These are phyloP conservation scores for Suaeda aralocaspica DNA, from an alignment of 148 eudicot species.

Conservation along the genomic window DNA sequence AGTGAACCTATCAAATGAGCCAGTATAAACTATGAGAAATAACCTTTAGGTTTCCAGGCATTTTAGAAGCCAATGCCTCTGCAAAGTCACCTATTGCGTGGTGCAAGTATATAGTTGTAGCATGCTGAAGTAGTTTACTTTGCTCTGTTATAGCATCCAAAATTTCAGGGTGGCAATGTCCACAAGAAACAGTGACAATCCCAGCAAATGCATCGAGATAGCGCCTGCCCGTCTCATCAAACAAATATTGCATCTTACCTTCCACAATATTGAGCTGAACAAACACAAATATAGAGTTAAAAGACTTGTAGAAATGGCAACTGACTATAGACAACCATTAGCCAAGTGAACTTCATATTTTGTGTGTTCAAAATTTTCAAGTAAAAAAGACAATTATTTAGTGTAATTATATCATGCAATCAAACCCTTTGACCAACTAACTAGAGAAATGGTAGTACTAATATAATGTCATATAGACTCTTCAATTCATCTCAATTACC, in stretches of 20 bases:
- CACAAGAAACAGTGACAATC: conserved; percentile 95
- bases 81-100: conserved; percentile 98
- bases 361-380: neutral
- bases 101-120: conserved; percentile 89
- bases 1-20: neutral
- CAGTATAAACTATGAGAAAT: neutral
- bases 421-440: too few relatives aligned
- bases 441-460: too few relatives aligned
- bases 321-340: too few relatives aligned
- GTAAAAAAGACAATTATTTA: too few relatives aligned
- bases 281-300: conserved; percentile 14
- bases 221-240: conserved; percentile 82
- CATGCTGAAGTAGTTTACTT: conserved; percentile 91
- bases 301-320: neutral
- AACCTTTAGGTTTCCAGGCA: conserved; percentile 97
- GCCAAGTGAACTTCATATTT: neutral
- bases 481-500: too few relatives aligned
- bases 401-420: too few relatives aligned
- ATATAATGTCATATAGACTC: too few relatives aligned
- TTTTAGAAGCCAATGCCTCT: conserved; percentile 89
- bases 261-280: conserved; percentile 88
- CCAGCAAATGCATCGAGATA: conserved; percentile 99
- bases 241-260: conserved; percentile 98
- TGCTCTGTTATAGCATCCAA: conserved; percentile 75
- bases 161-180: conserved; percentile 96